phyloP scores from a whole-genome alignment of 2,329 filamentous ascomycete species.

The Shiraia sp. region DNA sequence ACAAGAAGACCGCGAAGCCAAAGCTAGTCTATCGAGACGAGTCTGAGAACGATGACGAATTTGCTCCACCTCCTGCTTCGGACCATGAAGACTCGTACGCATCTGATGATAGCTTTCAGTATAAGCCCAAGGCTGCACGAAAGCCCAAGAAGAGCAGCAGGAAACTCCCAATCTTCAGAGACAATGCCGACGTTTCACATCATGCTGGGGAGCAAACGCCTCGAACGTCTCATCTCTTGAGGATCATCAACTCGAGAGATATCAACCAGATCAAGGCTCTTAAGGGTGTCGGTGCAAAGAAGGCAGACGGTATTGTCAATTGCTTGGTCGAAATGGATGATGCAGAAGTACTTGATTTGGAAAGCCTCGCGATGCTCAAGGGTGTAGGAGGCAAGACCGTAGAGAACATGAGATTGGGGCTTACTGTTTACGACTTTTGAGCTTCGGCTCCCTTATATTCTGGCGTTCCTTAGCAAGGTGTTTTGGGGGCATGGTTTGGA shows the following conservation, averaged over 20 bases:
- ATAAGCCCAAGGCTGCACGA: constrained; percentile 40
- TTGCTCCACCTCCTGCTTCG: constrained; percentile 39
- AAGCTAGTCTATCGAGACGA: constrained; percentile 20
- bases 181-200: constrained; percentile 20
- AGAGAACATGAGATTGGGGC: constrained; percentile 54
- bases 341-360: constrained; percentile 47
- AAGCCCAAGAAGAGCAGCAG: constrained; percentile 37
- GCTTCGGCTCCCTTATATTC: constrained; percentile 5
- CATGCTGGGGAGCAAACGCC: constrained; percentile 50
- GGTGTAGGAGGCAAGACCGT: constrained; percentile 56
- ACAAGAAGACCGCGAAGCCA: constrained; percentile 26
- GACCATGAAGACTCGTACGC: constrained; percentile 46
- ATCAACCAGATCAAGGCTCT: constrained; percentile 66
- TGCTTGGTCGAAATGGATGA: constrained; percentile 53
- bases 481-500: constrained; percentile 7
- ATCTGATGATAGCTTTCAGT: constrained; percentile 44
- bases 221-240: constrained; percentile 64
- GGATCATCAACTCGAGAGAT: constrained; percentile 75
- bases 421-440: constrained; percentile 34
- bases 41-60: constrained; percentile 48
- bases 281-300: constrained; percentile 73
- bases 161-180: constrained; percentile 46
- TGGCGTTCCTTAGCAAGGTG: constrained; percentile 24
- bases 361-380: constrained; percentile 51
- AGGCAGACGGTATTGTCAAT: constrained; percentile 61